Base-by-base conservation (phyloP, 1,284 basidiomycete genomes). In the Ceratobasidium sp. region DNA sequence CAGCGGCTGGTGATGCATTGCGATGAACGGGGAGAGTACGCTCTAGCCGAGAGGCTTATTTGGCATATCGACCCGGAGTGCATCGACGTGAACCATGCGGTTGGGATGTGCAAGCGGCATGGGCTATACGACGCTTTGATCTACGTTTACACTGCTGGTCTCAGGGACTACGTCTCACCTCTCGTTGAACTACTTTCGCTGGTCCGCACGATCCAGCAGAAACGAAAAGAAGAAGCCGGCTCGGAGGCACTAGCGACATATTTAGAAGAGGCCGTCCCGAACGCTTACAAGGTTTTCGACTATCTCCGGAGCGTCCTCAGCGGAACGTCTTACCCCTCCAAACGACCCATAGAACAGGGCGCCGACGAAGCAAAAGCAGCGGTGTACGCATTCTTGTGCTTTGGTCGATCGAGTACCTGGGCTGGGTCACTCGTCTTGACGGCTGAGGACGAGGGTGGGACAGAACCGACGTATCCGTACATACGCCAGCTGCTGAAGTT, bases 21-120 rank as follows among this genome's bases (percentile, higher is more conserved):
- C 77, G 91, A 92, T 63, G 87, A 91, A 44, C 86, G 89, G 47
- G 84, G 85, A 5, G 88, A 91, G 70, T 90, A 91, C 23, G 91
- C 92, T 62, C 84, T 89, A 1, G 93, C 94, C 0, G 96, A 99
- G 80, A 87, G 88, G 47, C 85, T 99, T 73, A 97, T 99, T 70
- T 98, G 96, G 94, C 95, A 98, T 80, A 94, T 98, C 73, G 93
- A 98, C 77, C 95, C 97, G 0, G 84, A 88, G 16, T 94, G 91
- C 77, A 84, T 99, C 73, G 98, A 99, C 79, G 91, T 98, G 80
- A 93, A 99, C 79, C 98, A 98, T 81, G 92, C 92, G 0, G 91
- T 98, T 74, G 87, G 83, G 18, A 84, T 99, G 3, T 99, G 98
- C 79, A 90, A 94, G 78, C 85, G 85, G 70, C 88, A 95, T 78